Evolutionary conservation across 805 yeast genomes (phyloP), one percentile per base, ranked within the genome.

Genomic region (Lipomyces mesembrius): DNA sequence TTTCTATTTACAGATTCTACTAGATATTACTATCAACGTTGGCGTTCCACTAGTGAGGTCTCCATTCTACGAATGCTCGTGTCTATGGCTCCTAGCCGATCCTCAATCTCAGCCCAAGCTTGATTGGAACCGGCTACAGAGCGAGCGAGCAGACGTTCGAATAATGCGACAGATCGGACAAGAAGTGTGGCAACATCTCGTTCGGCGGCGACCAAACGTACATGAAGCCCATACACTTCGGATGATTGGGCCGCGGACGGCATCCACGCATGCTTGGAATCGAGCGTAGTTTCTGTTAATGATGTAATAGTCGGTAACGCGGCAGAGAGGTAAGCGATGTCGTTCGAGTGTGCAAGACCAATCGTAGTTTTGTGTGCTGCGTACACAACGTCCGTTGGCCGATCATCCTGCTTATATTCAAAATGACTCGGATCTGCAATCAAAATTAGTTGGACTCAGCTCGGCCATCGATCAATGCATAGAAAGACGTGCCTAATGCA

Each of bases 61-160:
- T 32, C 59, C 17, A 4, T 20, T 53, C 52, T 60, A 11, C 34
- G 29, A 12, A 61, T 29, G 8, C 17, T 61, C 6, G 49, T 25
- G 29, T 66, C 70, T 12, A 58, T 53, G n/a, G 66, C 57, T 20
- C 34, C 57, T 17, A 68, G 46, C 22, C 71, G 59, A 20, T 56
- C 62, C 25, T 68, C 65, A 53, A 54, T 25, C 29, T 63, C 67
- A 8, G 64, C 61, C 70, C 69, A 66, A n/a, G 71, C 64, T 20
- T 29, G 11, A 34, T 66, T 67, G 25, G 49, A 56, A 39, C 63
- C 67, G 43, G 63, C 55, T 6, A 68, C 49, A 34, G 71, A 68
- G 22, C 43, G 32, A 4, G 57, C 32, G 32, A 63, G 53, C n/a
- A 67, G 22, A 3, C 67, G 65, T 2, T 68, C 70, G 61, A 61